A percentile compares a stretch with the other conserved stretches of the same genome.
These are phyloP conservation scores for Plasmodium cynomolgi DNA, from an alignment of 169 alveolate genomes.

Conservation along the genomic window DNA sequence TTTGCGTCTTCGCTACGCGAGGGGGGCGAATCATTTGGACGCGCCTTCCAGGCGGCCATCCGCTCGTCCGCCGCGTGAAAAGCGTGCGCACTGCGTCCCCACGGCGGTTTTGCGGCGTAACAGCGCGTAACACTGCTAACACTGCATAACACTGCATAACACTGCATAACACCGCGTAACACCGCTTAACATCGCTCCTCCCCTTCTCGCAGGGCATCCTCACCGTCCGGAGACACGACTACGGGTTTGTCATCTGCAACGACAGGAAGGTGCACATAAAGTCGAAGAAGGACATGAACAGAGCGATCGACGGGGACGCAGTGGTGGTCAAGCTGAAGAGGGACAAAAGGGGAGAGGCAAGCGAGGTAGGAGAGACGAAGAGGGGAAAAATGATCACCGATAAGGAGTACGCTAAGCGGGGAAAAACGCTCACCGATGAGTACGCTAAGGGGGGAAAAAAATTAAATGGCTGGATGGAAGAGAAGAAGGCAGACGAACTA, in stretches of 20 bases:
- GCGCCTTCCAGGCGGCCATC: not conserved
- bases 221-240: constrained; percentile 15
- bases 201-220: constrained; percentile 40
- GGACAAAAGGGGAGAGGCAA: not conserved
- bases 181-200: not conserved
- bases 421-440: not conserved
- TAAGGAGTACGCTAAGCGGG: not conserved
- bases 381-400: not conserved
- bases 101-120: not conserved
- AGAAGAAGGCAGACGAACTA: not conserved
- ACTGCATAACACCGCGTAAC: not conserved
- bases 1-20: not conserved
- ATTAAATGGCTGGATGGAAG: too few relatives aligned
- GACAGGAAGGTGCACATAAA: constrained; percentile 20
- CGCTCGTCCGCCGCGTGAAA: not conserved
- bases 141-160: not conserved
- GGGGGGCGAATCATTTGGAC: not conserved
- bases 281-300: constrained; percentile 82
- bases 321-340: constrained; percentile 88
- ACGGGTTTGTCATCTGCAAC: constrained; percentile 32
- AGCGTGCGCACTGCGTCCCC: not conserved
- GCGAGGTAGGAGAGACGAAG: not conserved
- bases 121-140: too few relatives aligned
- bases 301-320: constrained; percentile 93
- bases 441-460: not conserved